Percentiles rank a stretch among this genome's conserved stretches.
phyloP scores from a whole-genome alignment of 129 eudicot genomes.

The Tagetes erecta region DNA sequence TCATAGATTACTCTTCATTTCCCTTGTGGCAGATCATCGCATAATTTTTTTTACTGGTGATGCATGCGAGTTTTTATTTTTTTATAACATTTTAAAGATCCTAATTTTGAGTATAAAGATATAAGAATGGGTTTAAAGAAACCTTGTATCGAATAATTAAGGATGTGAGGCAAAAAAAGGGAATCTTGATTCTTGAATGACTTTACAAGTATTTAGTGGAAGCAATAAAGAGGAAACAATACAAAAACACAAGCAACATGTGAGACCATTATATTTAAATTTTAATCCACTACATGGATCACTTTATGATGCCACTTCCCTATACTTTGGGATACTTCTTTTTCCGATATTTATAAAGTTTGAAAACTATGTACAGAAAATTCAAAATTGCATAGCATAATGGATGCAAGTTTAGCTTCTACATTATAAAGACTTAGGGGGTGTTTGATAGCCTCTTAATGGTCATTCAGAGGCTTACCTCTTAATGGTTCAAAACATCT shows the following conservation, averaged over 20 bases:
- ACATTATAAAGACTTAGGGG: no score
- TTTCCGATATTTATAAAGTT: background rate
- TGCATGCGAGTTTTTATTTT: no score
- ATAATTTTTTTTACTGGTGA: no score
- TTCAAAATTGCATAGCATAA: no score
- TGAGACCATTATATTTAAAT: conserved; percentile 3
- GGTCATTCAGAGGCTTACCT: no score
- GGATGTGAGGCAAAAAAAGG: background rate
- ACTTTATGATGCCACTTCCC: conserved; percentile 1
- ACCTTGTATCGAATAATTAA: background rate
- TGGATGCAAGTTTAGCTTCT: no score
- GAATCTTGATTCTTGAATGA: conserved; percentile 14
- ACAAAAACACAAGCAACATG: conserved; percentile 4
- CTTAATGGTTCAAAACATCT: no score
- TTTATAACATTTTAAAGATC: no score
- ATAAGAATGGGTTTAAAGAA: background rate
- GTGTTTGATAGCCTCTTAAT: no score
- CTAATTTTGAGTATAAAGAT: background rate
- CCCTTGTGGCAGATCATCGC: no score
- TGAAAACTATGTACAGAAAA: no score
- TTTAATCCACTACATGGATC: conserved; percentile 3
- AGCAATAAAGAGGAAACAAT: conserved; percentile 14
- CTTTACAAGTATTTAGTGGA: background rate
- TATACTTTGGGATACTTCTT: background rate
- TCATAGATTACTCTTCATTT: no score